Evolutionary conservation across 176 grass and related monocot genomes (phyloP).

Genomic region (Carex pumila): DNA sequence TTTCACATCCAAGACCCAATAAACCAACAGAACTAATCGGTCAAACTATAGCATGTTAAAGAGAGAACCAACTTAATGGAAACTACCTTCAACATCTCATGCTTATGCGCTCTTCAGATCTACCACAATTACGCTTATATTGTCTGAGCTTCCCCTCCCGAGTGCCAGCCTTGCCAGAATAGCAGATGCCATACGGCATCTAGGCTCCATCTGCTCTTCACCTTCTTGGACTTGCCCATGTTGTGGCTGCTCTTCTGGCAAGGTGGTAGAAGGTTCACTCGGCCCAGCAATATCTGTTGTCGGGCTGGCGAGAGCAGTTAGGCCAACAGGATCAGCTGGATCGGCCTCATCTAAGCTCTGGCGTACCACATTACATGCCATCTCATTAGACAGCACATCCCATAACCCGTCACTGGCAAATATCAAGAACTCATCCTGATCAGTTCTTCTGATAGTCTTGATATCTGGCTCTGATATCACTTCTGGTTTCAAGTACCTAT

Average conservation of each 20-base stretch:
- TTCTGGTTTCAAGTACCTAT: slow-evolving; percentile 55
- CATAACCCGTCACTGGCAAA: slow-evolving; percentile 84
- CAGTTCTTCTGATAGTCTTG: slow-evolving; percentile 26
- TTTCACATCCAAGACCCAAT: slow-evolving; percentile 2
- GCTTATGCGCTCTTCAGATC: slow-evolving; percentile 38
- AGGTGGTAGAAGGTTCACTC: not conserved
- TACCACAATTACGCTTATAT: slow-evolving; percentile 74
- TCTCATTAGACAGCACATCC: slow-evolving; percentile 66
- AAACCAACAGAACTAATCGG: not conserved
- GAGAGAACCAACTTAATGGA: not conserved
- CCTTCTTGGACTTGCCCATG: not conserved
- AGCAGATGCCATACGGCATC: slow-evolving; percentile 45
- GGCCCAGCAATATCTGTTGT: not conserved
- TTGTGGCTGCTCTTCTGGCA: not conserved
- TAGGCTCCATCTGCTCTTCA: slow-evolving; percentile 26
- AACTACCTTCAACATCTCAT: not conserved
- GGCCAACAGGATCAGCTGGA: not conserved
- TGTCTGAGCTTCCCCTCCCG: slow-evolving; percentile 46
- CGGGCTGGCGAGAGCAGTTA: not conserved
- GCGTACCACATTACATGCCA: slow-evolving; percentile 47
- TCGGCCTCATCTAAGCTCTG: slow-evolving; percentile 53
- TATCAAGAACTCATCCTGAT: slow-evolving; percentile 55
- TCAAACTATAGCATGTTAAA: not conserved
- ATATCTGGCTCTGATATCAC: slow-evolving; percentile 79
- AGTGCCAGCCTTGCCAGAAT: slow-evolving; percentile 66